phyloP scores from a whole-genome alignment of 2,329 filamentous ascomycete species.

The Pseudogymnoascus sp. region DNA sequence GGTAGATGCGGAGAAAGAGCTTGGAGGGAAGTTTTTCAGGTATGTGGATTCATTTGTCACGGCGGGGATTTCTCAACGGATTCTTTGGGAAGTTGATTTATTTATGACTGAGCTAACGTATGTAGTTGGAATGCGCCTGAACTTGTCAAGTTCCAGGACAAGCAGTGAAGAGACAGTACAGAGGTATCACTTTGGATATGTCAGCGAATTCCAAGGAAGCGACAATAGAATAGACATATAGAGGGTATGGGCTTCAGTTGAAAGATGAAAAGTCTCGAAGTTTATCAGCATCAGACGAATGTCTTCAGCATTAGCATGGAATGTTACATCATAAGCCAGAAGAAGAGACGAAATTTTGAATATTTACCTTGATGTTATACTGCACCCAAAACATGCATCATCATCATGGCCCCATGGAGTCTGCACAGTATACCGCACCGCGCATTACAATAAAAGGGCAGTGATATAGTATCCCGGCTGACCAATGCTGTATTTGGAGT shows the following conservation, averaged over 20 bases:
- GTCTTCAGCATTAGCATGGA: conserved; percentile 72
- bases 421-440: background rate
- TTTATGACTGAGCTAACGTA: conserved; percentile 41
- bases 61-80: background rate
- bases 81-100: conserved; percentile 20
- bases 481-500: background rate
- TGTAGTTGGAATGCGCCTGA: conserved; percentile 9
- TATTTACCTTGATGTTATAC: conserved; percentile 22
- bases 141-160: conserved; percentile 11
- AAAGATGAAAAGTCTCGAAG: conserved; percentile 76
- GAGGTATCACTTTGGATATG: background rate
- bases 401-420: background rate
- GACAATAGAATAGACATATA: conserved; percentile 15
- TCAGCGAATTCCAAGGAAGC: background rate
- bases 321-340: conserved; percentile 57
- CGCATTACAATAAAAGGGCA: background rate
- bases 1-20: conserved; percentile 51
- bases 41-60: conserved; percentile 33
- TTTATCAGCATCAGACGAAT: conserved; percentile 52
- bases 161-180: background rate
- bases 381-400: background rate
- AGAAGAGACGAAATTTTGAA: conserved; percentile 20
- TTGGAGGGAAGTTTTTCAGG: conserved; percentile 71
- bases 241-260: conserved; percentile 51
- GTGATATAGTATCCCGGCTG: background rate